Evolutionary conservation across 345 rosid genomes (phyloP).

Genomic region (Eucalyptus camaldulensis): DNA sequence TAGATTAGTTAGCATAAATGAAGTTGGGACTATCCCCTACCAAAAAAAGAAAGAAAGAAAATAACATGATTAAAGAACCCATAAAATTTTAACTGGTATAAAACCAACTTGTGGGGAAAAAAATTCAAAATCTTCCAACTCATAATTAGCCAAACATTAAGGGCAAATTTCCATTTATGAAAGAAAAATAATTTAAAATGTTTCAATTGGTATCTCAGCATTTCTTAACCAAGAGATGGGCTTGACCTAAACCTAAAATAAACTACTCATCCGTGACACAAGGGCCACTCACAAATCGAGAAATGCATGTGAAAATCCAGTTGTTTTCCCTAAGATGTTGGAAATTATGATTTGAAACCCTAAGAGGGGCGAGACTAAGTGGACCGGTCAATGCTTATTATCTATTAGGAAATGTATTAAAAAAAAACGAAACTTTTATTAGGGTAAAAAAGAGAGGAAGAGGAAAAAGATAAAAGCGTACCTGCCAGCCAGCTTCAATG

Average conservation of each 20-base stretch:
- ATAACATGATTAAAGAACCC: neutral
- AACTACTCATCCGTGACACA: neutral
- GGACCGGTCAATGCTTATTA: neutral
- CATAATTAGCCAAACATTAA: neutral
- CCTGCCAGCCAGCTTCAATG: conserved; percentile 99
- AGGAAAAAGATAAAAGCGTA: neutral
- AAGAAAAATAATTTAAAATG: neutral
- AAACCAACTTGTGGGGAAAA: neutral
- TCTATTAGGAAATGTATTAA: neutral
- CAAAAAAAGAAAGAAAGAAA: neutral
- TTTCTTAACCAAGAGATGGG: neutral
- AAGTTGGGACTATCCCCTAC: neutral
- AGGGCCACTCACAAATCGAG: neutral
- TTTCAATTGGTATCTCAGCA: neutral
- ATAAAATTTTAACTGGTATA: neutral
- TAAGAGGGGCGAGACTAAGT: neutral
- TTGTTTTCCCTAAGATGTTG: neutral
- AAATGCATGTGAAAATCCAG: neutral
- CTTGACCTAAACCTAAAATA: neutral
- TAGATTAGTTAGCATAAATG: neutral
- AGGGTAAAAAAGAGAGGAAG: neutral
- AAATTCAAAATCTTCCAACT: neutral
- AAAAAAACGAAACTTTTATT: neutral
- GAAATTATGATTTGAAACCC: neutral
- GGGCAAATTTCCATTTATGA: neutral